Percentiles rank a stretch among this genome's conserved stretches.
Evolutionary conservation across 2,329 filamentous ascomycete species (phyloP).

Genomic region (Pseudocercospora pini-densiflorae): DNA sequence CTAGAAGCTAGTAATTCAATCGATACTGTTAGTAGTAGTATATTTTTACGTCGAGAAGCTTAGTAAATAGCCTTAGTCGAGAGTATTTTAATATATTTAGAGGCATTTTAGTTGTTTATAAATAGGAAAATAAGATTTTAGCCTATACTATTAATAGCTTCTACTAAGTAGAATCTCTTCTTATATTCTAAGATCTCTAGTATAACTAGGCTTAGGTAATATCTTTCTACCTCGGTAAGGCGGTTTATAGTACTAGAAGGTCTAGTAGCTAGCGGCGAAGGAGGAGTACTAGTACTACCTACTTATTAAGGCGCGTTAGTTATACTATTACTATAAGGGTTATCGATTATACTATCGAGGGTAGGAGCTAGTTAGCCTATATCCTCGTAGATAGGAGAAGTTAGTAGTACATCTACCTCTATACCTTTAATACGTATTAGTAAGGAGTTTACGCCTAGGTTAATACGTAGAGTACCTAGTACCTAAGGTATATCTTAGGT

Average conservation of each 20-base stretch:
- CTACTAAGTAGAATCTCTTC: neutral
- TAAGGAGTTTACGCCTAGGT: no score
- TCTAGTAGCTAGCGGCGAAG: neutral
- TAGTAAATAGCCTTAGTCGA: neutral
- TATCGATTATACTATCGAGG: no score
- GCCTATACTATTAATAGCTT: neutral
- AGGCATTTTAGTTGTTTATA: neutral
- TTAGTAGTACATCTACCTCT: no score
- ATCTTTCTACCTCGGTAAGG: neutral
- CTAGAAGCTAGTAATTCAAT: neutral
- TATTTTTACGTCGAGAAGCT: neutral
- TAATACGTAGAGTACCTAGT: no score
- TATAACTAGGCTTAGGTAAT: neutral
- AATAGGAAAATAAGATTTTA: neutral
- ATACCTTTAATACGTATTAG: no score
- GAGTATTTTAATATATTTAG: neutral
- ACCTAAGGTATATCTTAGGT: no score
- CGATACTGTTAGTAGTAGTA: neutral
- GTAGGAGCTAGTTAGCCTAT: no score
- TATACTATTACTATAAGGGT: no score
- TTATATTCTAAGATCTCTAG: neutral
- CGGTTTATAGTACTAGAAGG: neutral
- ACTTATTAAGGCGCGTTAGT: no score
- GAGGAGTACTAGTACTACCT: no score
- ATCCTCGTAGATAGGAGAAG: no score